Evolutionary conservation across 306 rosid genomes (phyloP).

Genomic region (Trifolium dubium): DNA sequence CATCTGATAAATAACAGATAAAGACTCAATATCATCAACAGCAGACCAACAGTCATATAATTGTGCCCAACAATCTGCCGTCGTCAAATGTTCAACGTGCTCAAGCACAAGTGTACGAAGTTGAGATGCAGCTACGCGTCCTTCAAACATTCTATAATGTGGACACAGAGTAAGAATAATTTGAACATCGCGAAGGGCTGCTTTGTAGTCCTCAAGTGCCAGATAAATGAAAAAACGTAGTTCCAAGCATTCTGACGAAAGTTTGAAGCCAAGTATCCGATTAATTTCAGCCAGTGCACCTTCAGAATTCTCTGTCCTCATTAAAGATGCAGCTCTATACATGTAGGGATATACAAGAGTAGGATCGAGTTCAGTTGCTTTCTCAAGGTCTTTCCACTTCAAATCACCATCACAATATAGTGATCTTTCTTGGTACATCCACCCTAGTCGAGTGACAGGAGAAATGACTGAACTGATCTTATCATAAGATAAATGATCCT

Average conservation of each 20-base stretch:
- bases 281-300: conserved; percentile 81
- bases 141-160: conserved; percentile 80
- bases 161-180: conserved; percentile 84
- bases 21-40: conserved; percentile 89
- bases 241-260: conserved; percentile 91
- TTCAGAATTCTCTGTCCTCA: conserved; percentile 67
- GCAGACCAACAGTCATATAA: conserved; percentile 93
- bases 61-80: conserved; percentile 91
- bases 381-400: conserved; percentile 83
- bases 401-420: conserved; percentile 72
- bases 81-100: conserved; percentile 89
- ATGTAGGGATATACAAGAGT: conserved; percentile 89
- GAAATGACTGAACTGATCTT: conserved; percentile 73
- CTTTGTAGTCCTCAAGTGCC: conserved; percentile 75
- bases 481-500: conserved; percentile 66
- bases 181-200: conserved; percentile 88
- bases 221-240: conserved; percentile 84
- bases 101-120: conserved; percentile 82
- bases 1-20: conserved; percentile 92
- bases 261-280: conserved; percentile 84
- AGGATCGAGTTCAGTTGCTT: conserved; percentile 83
- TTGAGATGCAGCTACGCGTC: conserved; percentile 83
- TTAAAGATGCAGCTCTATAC: conserved; percentile 79
- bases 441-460: conserved; percentile 65
- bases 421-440: conserved; percentile 94